Percentiles rank a stretch among this genome's conserved stretches.
Conservation (phyloP, 73 alveolate species). For the Paramecium pentaurelia region DNA sequence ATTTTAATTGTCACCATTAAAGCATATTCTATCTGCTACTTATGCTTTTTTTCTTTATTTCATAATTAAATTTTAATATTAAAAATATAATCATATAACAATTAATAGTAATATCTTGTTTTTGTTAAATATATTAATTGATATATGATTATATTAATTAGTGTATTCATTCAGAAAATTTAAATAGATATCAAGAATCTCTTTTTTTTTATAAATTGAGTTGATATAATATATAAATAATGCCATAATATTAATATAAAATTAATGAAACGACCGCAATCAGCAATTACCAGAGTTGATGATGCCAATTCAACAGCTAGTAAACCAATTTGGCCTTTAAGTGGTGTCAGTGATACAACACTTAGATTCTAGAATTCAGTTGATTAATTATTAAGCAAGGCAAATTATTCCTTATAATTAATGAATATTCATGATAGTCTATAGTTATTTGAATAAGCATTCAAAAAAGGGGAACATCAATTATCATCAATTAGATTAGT, state of each 20-base stretch:
- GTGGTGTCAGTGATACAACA: conserved; percentile 9
- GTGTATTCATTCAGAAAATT: background rate
- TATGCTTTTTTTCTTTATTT: background rate
- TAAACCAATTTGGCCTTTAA: conserved; percentile 11
- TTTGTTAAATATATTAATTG: background rate
- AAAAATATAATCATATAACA: no score
- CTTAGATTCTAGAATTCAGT: background rate
- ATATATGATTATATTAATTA: background rate
- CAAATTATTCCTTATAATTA: conserved; percentile 25
- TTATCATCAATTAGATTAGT: background rate
- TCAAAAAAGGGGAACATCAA: conserved; percentile 11
- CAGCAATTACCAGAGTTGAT: conserved; percentile 30
- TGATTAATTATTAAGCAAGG: conserved; percentile 17
- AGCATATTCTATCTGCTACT: background rate
- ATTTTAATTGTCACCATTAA: background rate
- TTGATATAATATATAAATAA: background rate
- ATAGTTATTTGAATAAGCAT: conserved; percentile 15
- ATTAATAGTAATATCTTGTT: background rate
- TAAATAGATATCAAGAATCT: background rate
- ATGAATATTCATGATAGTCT: conserved; percentile 5
- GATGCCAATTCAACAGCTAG: background rate
- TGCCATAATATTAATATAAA: background rate
- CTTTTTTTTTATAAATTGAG: background rate
- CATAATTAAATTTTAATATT: background rate
- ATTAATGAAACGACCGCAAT: conserved; percentile 47